Evolutionary conservation across 208 protist species (phyloP).

Genomic region (Leishmania tropica): DNA sequence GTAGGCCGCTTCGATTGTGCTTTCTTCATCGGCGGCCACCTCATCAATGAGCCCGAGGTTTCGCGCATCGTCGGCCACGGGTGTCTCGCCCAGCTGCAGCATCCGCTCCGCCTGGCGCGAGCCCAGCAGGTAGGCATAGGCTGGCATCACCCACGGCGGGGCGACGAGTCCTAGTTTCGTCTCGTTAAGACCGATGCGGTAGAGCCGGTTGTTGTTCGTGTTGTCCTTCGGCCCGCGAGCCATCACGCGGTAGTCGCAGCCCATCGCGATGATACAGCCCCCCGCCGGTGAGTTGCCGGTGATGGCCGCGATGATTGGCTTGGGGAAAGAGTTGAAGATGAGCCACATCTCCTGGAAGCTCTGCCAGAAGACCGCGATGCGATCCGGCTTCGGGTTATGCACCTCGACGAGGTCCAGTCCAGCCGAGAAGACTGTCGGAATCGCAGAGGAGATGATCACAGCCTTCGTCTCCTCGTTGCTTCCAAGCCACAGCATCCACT

Average conservation of each 20-base stretch:
- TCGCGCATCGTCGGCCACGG: constrained; percentile 65
- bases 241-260: constrained; percentile 86
- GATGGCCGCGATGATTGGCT: constrained; percentile 79
- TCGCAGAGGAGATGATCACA: constrained; percentile 68
- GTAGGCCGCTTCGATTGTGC: constrained; percentile 45
- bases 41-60: constrained; percentile 68
- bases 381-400: constrained; percentile 69
- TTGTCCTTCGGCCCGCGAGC: constrained; percentile 50
- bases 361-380: constrained; percentile 67
- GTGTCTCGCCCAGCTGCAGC: constrained; percentile 81
- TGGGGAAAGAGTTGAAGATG: constrained; percentile 81
- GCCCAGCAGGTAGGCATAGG: constrained; percentile 73
- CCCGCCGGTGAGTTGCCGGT: constrained; percentile 75
- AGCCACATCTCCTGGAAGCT: constrained; percentile 82
- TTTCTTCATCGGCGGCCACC: constrained; percentile 55
- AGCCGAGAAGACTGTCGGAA: constrained; percentile 80
- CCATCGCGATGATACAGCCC: constrained; percentile 80
- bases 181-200: constrained; percentile 86
- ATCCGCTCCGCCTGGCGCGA: constrained; percentile 67
- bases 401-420: constrained; percentile 81
- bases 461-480: constrained; percentile 75
- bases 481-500: constrained; percentile 85
- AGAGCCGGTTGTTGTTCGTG: constrained; percentile 42
- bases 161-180: constrained; percentile 73
- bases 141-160: constrained; percentile 74